phyloP scores from a whole-genome alignment of 768 basidiomycete genomes.

The Terana coerulea region DNA sequence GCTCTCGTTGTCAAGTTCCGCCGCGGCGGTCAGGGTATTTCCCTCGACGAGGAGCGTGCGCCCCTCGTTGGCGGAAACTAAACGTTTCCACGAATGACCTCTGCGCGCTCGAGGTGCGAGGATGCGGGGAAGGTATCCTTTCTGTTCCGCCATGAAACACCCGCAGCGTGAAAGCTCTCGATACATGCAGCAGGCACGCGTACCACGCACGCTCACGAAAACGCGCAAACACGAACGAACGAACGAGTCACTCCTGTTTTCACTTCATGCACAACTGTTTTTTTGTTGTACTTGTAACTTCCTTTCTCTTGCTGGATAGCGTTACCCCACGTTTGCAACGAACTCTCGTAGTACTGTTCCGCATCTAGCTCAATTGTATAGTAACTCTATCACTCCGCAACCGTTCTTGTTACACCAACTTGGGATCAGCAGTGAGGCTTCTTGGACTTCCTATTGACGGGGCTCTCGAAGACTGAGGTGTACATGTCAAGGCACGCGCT shows the following conservation, averaged over 20 bases:
- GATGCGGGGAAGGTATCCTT: too few relatives aligned
- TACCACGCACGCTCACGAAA: too few relatives aligned
- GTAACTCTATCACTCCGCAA: too few relatives aligned
- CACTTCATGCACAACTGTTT: background rate
- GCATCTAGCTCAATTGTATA: too few relatives aligned
- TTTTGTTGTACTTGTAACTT: background rate
- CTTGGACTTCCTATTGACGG: too few relatives aligned
- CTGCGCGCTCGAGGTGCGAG: background rate
- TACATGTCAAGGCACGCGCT: too few relatives aligned
- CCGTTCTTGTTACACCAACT: too few relatives aligned
- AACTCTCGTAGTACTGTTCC: background rate
- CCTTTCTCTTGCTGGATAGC: background rate
- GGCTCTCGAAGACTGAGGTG: too few relatives aligned
- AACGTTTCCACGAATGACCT: background rate
- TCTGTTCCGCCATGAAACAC: background rate
- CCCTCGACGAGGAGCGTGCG: constrained; percentile 85
- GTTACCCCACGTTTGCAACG: background rate
- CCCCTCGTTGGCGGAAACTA: constrained; percentile 56
- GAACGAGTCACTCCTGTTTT: background rate
- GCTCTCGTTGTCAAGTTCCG: constrained; percentile 44
- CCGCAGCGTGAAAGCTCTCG: background rate
- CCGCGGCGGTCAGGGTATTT: constrained; percentile 44
- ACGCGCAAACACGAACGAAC: too few relatives aligned
- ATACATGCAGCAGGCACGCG: too few relatives aligned
- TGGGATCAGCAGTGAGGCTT: too few relatives aligned